phyloP scores from a whole-genome alignment of 176 grass and related monocot species.

The Zoysia pacifica region DNA sequence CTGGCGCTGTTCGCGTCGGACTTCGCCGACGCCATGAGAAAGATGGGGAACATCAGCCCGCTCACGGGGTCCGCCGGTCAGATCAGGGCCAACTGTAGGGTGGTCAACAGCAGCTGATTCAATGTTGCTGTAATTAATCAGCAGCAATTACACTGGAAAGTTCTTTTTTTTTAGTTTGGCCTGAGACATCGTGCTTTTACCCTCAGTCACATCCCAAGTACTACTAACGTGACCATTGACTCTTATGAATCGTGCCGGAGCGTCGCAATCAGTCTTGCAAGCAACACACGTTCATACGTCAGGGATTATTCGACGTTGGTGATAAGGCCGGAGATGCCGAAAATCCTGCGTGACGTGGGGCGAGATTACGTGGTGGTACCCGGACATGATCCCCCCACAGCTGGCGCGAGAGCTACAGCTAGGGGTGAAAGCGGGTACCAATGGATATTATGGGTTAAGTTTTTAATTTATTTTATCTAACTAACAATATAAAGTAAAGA shows the following conservation, averaged over 20 bases:
- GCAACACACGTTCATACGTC: neutral
- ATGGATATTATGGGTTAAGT: too few relatives aligned
- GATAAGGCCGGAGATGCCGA: neutral
- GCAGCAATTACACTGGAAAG: neutral
- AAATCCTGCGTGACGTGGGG: neutral
- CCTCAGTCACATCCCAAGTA: too few relatives aligned
- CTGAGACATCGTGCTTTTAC: too few relatives aligned
- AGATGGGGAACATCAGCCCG: constrained; percentile 53
- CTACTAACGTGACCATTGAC: too few relatives aligned
- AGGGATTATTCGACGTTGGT: neutral
- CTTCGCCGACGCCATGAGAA: constrained; percentile 59
- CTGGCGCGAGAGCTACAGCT: constrained; percentile 15
- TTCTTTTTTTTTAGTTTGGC: too few relatives aligned
- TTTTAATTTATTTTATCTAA: too few relatives aligned
- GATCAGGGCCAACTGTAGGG: constrained; percentile 59
- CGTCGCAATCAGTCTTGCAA: neutral
- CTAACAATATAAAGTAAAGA: too few relatives aligned
- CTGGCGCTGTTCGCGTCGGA: constrained; percentile 18
- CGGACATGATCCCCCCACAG: constrained; percentile 7
- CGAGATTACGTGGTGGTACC: neutral
- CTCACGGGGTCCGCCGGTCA: constrained; percentile 51
- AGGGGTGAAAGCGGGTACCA: too few relatives aligned
- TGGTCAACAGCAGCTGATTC: constrained; percentile 47
- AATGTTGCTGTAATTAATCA: neutral
- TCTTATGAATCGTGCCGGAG: neutral